Conservation (phyloP, 2,329 filamentous ascomycete species). For the Fusarium lyarnte region DNA sequence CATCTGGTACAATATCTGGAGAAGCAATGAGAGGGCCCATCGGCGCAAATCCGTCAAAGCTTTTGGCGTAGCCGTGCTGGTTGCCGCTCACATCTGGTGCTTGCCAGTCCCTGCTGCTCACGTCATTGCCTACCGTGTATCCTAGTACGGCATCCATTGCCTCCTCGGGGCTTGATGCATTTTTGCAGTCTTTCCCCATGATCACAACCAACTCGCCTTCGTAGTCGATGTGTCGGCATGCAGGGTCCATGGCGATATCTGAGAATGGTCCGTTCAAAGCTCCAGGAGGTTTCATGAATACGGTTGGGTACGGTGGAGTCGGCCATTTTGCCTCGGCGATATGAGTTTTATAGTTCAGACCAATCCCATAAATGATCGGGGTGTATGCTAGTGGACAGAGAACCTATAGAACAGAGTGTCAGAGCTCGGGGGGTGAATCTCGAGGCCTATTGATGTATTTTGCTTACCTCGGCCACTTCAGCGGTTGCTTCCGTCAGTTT, state of each 20-base stretch:
- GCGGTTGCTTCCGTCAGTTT: no score
- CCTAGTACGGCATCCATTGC: neutral
- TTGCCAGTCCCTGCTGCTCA: neutral
- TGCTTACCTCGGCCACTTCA: neutral
- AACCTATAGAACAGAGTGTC: neutral
- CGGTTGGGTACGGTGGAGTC: neutral
- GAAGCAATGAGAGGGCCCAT: neutral
- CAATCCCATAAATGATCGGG: neutral
- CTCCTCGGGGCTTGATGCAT: neutral
- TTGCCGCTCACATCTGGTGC: neutral
- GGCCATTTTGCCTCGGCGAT: neutral
- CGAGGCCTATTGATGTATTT: neutral
- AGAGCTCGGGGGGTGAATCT: neutral
- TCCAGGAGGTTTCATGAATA: neutral
- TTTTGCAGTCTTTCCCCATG: neutral
- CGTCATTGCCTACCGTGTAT: neutral
- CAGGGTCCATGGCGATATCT: neutral
- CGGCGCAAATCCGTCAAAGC: neutral
- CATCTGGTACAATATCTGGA: neutral
- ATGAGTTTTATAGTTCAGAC: neutral
- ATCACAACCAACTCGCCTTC: neutral
- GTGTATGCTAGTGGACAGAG: neutral
- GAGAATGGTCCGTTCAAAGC: neutral
- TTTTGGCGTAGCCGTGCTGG: neutral
- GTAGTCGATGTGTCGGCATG: neutral